Conservation (phyloP, 768 basidiomycete species). For the Pisolithus tinctorius region DNA sequence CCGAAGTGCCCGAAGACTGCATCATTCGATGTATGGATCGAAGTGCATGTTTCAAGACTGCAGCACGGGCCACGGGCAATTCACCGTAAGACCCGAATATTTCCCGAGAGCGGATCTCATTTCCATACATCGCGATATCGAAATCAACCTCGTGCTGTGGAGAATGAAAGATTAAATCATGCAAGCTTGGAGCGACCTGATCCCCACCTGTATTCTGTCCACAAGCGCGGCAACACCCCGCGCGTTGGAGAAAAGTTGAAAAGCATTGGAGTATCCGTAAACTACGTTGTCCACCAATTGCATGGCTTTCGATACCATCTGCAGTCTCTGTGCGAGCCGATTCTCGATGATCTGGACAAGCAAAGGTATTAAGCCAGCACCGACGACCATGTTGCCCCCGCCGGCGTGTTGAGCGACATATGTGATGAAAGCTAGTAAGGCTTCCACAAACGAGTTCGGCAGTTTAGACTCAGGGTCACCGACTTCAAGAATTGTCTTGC, state of each 20-base stretch:
- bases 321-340: conserved; percentile 56
- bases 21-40: conserved; percentile 96
- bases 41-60: conserved; percentile 83
- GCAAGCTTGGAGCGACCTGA: conserved; percentile 2
- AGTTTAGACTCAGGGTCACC: conserved; percentile 56
- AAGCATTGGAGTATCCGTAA: conserved; percentile 83
- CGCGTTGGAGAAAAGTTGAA: conserved; percentile 78
- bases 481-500: conserved; percentile 74
- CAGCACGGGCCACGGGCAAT: conserved; percentile 66
- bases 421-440: conserved; percentile 79
- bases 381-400: conserved; percentile 90
- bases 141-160: conserved; percentile 60
- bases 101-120: conserved; percentile 37
- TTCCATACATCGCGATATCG: conserved; percentile 52
- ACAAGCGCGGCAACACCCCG: conserved; percentile 84
- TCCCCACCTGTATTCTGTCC: conserved; percentile 74
- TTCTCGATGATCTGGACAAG: conserved; percentile 88
- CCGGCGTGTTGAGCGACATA: conserved; percentile 79
- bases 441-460: conserved; percentile 75
- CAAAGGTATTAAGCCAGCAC: conserved; percentile 85
- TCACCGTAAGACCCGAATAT: conserved; percentile 48
- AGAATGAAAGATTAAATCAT: conserved; percentile 2
- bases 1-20: conserved; percentile 90
- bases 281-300: conserved; percentile 89
- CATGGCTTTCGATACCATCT: conserved; percentile 83